Evolutionary conservation across 495 filamentous ascomycete genomes (phyloP).

Genomic region (Trichoderma erinaceum): DNA sequence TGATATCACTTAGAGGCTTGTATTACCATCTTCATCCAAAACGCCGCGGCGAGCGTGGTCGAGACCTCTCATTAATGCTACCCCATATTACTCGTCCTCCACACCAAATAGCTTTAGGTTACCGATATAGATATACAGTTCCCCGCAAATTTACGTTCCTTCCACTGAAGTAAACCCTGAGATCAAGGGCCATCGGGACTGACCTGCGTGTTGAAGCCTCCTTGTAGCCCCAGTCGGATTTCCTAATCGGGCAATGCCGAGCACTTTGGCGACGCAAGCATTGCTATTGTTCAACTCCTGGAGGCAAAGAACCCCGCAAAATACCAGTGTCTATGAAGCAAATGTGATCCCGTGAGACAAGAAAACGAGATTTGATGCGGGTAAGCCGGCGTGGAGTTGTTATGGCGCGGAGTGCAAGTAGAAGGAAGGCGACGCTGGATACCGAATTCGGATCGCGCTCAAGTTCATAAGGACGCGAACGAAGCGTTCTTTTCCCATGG

Average conservation of each 20-base stretch:
- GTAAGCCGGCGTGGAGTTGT: neutral
- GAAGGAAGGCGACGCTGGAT: neutral
- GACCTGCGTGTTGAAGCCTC: neutral
- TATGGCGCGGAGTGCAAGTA: neutral
- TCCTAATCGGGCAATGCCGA: constrained; percentile 9
- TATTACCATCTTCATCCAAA: neutral
- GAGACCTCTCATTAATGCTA: neutral
- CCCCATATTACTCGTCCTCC: neutral
- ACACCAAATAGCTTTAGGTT: neutral
- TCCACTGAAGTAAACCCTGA: neutral
- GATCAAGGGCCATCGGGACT: neutral
- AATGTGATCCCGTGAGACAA: neutral
- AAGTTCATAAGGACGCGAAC: neutral
- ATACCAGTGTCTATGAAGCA: neutral
- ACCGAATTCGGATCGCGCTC: neutral
- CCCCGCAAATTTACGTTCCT: neutral
- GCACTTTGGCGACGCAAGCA: neutral
- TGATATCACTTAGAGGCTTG: neutral
- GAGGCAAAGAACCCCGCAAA: neutral
- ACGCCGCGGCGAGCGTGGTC: neutral
- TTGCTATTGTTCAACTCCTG: neutral
- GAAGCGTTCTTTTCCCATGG: neutral
- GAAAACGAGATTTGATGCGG: neutral
- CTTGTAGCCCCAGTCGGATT: neutral
- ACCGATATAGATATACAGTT: neutral